phyloP scores from a whole-genome alignment of 1,284 basidiomycete species.

The Caloboletus firmus region DNA sequence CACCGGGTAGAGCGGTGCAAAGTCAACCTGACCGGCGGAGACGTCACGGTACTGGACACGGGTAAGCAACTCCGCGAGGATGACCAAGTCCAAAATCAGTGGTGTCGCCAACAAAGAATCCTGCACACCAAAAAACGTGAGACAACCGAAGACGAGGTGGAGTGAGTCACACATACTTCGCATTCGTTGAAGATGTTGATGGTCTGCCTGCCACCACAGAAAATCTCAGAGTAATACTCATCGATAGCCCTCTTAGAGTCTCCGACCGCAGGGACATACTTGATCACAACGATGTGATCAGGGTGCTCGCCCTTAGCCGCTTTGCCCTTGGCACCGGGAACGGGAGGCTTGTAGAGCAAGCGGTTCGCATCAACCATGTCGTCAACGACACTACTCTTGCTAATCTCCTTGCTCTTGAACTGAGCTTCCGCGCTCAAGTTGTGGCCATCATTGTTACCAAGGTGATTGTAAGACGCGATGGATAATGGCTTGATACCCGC shows the following conservation, averaged over 20 bases:
- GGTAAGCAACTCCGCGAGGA: constrained; percentile 93
- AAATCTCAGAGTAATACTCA: constrained; percentile 97
- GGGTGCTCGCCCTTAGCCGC: constrained; percentile 88
- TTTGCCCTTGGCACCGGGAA: constrained; percentile 60
- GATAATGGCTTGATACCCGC: constrained; percentile 98
- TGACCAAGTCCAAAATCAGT: constrained; percentile 90
- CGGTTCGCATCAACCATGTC: constrained; percentile 95
- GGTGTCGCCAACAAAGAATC: constrained; percentile 96
- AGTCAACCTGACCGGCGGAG: constrained; percentile 52
- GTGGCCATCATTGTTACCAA: constrained; percentile 97
- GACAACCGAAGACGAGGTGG: constrained; percentile 1
- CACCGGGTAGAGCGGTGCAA: constrained; percentile 83
- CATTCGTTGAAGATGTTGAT: constrained; percentile 97
- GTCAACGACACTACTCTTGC: constrained; percentile 95
- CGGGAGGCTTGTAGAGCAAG: constrained; percentile 83
- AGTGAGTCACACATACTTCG: constrained; percentile 52
- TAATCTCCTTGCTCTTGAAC: constrained; percentile 98
- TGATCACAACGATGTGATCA: constrained; percentile 96
- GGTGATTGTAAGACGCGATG: constrained; percentile 97
- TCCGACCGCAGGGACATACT: constrained; percentile 91
- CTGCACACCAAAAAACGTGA: constrained; percentile 37
- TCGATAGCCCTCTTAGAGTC: constrained; percentile 98
- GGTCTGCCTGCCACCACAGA: constrained; percentile 77
- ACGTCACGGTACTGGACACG: constrained; percentile 83
- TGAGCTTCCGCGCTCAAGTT: constrained; percentile 91